Percentiles rank a stretch among this genome's conserved stretches.
Evolutionary conservation across 768 basidiomycete species (phyloP).

Genomic region (Porphyrellus cyaneotinctus): DNA sequence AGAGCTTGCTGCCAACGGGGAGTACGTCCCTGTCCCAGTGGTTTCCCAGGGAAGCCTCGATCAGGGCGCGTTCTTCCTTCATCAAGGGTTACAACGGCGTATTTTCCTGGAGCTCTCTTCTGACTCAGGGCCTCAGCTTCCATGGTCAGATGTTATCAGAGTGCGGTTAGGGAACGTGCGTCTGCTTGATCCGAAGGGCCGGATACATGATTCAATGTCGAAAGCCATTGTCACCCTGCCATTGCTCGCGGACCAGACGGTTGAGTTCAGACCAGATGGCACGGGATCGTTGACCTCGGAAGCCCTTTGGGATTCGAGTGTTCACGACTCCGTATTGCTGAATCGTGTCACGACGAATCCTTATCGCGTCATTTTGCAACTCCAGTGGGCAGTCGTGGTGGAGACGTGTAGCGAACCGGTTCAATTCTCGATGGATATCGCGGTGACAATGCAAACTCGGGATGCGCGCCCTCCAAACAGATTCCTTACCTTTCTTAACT

Average conservation of each 20-base stretch:
- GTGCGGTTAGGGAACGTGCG: conserved; percentile 81
- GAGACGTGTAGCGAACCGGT: conserved; percentile 82
- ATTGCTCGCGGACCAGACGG: conserved; percentile 62
- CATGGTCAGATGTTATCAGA: conserved; percentile 77
- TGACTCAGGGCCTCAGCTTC: conserved; percentile 85
- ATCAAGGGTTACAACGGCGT: conserved; percentile 90
- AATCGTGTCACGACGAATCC: conserved; percentile 78
- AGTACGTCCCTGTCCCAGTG: conserved; percentile 81
- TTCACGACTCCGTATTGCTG: conserved; percentile 81
- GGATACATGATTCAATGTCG: conserved; percentile 72
- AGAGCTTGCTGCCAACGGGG: conserved; percentile 82
- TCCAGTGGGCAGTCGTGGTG: conserved; percentile 76
- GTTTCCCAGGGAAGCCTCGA: conserved; percentile 71
- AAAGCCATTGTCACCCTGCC: conserved; percentile 70
- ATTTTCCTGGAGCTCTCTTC: conserved; percentile 74
- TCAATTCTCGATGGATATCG: conserved; percentile 85
- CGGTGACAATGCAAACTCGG: conserved; percentile 76
- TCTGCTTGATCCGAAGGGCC: conserved; percentile 78
- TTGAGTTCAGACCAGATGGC: conserved; percentile 83
- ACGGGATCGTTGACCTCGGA: conserved; percentile 65
- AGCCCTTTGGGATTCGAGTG: conserved; percentile 89
- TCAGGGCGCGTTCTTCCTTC: conserved; percentile 81
- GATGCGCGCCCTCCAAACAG: conserved; percentile 82
- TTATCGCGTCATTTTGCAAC: conserved; percentile 75
- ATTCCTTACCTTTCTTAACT: conserved; percentile 70